A percentile compares a stretch with the other conserved stretches of the same genome.
Conservation (phyloP, 345 rosid species). For the Citrus unshiu region DNA sequence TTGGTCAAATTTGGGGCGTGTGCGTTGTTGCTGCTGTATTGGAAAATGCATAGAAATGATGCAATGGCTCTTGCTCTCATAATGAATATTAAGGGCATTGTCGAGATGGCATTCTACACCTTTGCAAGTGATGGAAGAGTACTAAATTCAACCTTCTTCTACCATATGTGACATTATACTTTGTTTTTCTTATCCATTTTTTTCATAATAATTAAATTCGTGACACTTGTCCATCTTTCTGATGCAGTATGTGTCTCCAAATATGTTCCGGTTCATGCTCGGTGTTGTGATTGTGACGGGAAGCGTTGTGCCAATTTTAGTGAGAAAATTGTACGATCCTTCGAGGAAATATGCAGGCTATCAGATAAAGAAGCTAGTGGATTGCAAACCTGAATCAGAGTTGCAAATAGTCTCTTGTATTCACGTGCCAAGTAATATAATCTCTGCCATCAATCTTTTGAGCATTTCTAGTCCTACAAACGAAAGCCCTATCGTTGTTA, state of each 20-base stretch:
- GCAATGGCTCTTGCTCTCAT: neutral
- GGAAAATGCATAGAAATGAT: constrained; percentile 14
- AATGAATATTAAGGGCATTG: neutral
- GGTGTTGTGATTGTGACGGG: neutral
- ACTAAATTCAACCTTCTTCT: neutral
- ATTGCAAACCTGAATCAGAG: constrained; percentile 1
- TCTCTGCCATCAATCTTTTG: constrained; percentile 25
- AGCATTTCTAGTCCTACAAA: constrained; percentile 3
- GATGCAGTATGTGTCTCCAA: neutral
- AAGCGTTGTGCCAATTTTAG: constrained; percentile 8
- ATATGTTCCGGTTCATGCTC: neutral
- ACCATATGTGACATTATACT: too few species aligned
- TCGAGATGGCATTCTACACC: neutral
- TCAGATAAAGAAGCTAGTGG: constrained; percentile 15
- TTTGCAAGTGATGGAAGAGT: neutral
- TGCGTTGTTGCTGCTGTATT: neutral
- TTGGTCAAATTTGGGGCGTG: neutral
- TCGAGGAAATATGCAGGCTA: constrained; percentile 25
- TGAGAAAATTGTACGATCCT: constrained; percentile 21
- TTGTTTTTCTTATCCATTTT: neutral
- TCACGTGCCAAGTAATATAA: constrained; percentile 24
- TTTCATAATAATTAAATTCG: too few species aligned
- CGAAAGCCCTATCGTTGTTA: constrained; percentile 18
- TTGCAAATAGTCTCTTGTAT: constrained; percentile 27
- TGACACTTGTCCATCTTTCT: neutral